Evolutionary conservation across 2,329 filamentous ascomycete genomes (phyloP), one percentile per base, ranked within the genome.

Genomic region (Anthostomella pinea): DNA sequence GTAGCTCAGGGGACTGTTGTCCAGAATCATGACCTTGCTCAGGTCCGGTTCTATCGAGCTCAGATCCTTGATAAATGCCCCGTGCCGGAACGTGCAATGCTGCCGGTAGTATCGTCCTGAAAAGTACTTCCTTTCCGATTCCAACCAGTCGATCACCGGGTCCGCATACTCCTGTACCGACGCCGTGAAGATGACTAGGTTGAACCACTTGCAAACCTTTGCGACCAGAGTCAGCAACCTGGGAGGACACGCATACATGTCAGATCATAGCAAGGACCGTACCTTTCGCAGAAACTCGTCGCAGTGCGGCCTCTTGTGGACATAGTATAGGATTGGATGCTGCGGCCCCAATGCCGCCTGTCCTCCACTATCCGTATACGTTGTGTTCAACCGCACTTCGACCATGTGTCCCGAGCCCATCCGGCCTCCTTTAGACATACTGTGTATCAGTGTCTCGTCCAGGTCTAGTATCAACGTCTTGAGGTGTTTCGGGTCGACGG

Each of bases 391-490:
- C 54, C 89, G 89, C 46, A 98, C 93, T 67, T 98, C 93, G 34
- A 98, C 90, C 93, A 98, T 98, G 66, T 98, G 93, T 13, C 93
- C 93, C 14, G 87, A 91, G 54, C 87, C 91, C 83, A 95, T 95
- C 41, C 91, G 80, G 35, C 91, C 90, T 19, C 93, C 93, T 62
- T 96, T 96, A 43, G 91, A 90, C 76, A 97, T 89, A 64, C 89
- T 96, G 72, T 98, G 93, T 51, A 98, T 98, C 50, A 98, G 69
- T 0, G 93, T 98, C 66, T 98, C 93, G 64, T 98, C 93, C 13
- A 98, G 78, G 61, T 98, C 93, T 34, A 98, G 74, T 47, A 98
- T 90, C 41, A 98, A 68, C 1, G 93, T 98, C 72, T 98, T 98
- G 57, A 93, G 85, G 43, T 83, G 81, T 29, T 78, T 69, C 32